Evolutionary conservation across 2,329 filamentous ascomycete species (phyloP).

Genomic region (Bipolaris sorokiniana): DNA sequence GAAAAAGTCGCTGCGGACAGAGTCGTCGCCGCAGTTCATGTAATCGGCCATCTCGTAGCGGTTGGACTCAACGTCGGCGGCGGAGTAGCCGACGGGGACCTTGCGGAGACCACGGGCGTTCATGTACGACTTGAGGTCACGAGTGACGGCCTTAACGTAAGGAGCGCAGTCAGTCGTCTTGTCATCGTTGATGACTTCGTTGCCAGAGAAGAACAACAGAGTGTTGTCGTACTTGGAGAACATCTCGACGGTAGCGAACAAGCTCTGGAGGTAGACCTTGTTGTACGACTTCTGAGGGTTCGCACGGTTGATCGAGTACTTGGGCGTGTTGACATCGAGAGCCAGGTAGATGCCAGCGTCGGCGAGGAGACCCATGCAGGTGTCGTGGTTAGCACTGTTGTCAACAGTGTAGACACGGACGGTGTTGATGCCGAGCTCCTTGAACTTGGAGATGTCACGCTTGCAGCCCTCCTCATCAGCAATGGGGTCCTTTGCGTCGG

Average conservation of each 20-base stretch:
- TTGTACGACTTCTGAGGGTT: constrained; percentile 82
- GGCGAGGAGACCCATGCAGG: constrained; percentile 81
- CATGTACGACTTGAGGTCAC: constrained; percentile 83
- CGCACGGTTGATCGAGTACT: constrained; percentile 84
- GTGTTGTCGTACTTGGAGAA: constrained; percentile 87
- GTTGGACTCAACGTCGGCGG: constrained; percentile 84
- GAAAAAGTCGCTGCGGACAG: constrained; percentile 86
- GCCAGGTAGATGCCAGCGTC: constrained; percentile 92
- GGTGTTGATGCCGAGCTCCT: constrained; percentile 86
- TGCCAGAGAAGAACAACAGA: constrained; percentile 81
- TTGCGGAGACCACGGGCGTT: constrained; percentile 69
- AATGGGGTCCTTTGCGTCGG: constrained; percentile 73
- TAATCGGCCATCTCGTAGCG: constrained; percentile 85
- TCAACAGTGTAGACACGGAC: constrained; percentile 92
- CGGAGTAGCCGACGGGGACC: constrained; percentile 81
- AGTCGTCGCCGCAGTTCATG: constrained; percentile 90
- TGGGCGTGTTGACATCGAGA: constrained; percentile 88
- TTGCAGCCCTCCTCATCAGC: constrained; percentile 72
- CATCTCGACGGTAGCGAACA: constrained; percentile 87
- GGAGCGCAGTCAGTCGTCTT: constrained; percentile 68
- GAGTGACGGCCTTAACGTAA: constrained; percentile 75
- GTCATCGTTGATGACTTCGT: constrained; percentile 76
- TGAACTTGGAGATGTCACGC: constrained; percentile 81
- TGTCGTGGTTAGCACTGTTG: constrained; percentile 80
- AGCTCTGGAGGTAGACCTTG: constrained; percentile 78